These are phyloP conservation scores for Thelonectria rubi DNA, from an alignment of 2,329 filamentous ascomycete species.

Conservation along the genomic window DNA sequence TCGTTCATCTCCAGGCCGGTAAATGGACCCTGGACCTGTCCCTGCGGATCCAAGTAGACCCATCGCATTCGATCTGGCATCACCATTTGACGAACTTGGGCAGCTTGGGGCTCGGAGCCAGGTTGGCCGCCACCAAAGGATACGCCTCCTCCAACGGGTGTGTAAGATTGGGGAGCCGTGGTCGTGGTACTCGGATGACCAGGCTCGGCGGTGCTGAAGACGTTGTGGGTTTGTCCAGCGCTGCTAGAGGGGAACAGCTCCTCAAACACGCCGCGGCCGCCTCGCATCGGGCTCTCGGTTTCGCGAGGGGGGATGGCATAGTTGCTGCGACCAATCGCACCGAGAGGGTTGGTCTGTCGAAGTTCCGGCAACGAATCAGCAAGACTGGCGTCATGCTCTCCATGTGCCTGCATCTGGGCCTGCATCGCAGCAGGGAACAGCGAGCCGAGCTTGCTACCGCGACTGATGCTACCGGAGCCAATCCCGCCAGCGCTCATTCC, in stretches of 20 bases:
- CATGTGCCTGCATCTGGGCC: conserved; percentile 80
- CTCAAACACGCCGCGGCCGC: conserved; percentile 64
- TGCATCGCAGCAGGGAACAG: conserved; percentile 91
- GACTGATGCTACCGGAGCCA: conserved; percentile 72
- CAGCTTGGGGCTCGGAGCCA: conserved; percentile 62
- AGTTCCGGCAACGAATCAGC: conserved; percentile 67
- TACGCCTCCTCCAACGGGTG: conserved; percentile 47
- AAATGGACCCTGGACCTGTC: conserved; percentile 91
- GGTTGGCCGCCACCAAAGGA: conserved; percentile 50
- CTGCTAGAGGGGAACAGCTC: conserved; percentile 59
- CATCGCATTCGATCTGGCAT: conserved; percentile 99
- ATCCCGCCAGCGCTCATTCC: conserved; percentile 65
- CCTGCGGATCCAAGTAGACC: conserved; percentile 97
- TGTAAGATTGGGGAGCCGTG: conserved; percentile 48
- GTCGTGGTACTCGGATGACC: conserved; percentile 47
- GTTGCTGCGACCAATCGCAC: conserved; percentile 71
- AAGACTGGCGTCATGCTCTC: conserved; percentile 69
- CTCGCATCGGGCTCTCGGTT: conserved; percentile 66
- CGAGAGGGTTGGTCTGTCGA: conserved; percentile 69
- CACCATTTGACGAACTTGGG: conserved; percentile 89
- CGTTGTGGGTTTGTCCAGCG: conserved; percentile 44
- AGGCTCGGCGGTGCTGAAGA: conserved; percentile 52
- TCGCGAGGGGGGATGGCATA: conserved; percentile 65
- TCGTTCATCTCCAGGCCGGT: conserved; percentile 99
- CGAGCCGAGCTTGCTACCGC: conserved; percentile 84